phyloP scores from a whole-genome alignment of 306 rosid species.

The Spatholobus suberectus region DNA sequence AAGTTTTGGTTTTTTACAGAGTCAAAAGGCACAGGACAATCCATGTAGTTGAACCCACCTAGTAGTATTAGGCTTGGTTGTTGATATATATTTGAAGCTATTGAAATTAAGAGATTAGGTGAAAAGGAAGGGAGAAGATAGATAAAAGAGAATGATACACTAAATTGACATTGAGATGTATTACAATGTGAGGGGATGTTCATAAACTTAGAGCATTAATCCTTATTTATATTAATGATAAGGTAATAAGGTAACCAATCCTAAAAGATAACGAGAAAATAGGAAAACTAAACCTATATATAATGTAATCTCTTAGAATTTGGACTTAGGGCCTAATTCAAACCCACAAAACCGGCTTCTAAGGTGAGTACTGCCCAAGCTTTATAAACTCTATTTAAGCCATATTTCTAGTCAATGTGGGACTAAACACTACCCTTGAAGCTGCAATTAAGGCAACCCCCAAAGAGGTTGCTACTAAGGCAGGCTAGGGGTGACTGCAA shows the following conservation, averaged over 20 bases:
- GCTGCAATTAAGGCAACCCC: too few species aligned
- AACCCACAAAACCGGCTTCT: too few species aligned
- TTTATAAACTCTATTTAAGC: too few species aligned
- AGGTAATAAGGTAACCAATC: neutral
- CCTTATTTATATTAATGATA: neutral
- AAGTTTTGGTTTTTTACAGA: conserved; percentile 1
- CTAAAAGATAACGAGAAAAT: neutral
- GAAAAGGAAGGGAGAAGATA: neutral
- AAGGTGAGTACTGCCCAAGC: too few species aligned
- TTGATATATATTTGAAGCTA: conserved; percentile 34
- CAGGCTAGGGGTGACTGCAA: too few species aligned
- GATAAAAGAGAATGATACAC: neutral
- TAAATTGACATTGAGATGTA: neutral
- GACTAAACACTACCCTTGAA: too few species aligned
- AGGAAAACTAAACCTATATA: neutral
- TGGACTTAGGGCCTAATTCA: too few species aligned
- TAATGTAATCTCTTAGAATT: too few species aligned
- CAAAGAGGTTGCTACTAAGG: too few species aligned
- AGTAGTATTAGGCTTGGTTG: conserved; percentile 19
- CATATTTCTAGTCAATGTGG: too few species aligned
- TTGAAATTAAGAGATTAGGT: neutral
- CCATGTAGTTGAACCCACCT: conserved; percentile 9
- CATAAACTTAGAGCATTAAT: neutral
- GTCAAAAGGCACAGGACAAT: neutral
- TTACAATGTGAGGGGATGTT: neutral